Evolutionary conservation across 306 rosid genomes (phyloP), one percentile per base, ranked within the genome.

Genomic region (Trifolium pratense): DNA sequence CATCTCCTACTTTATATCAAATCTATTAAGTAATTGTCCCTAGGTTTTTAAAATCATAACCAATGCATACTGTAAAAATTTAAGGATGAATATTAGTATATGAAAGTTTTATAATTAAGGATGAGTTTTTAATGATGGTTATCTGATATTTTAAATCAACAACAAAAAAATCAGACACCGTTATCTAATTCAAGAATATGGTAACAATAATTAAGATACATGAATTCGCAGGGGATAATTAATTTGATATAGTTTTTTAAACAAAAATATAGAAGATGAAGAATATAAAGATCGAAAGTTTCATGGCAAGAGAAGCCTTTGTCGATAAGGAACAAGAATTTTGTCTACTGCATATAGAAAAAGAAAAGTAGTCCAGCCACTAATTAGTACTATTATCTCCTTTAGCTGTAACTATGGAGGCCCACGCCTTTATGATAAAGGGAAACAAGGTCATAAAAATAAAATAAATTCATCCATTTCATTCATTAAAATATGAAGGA

Each of bases 251-350:
- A 11, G 2, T 17, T 37, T 64, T 2, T 64, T 17, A 10, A 39
- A 10, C 32, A 5, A 2, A 64, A 17, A 64, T 2, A 14, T 65
- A 1, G 21, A 65, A 1, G 7, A 45, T 45, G 15, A 21, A 25
- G 69, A 29, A 29, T 29, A 29, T 4, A 29, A 62, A 31, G 63
- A 63, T 29, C 51, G 39, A 14, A 59, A 71, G 80, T 81, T 77
- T 61, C 67, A 69, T 73, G 75, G 70, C 73, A 64, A 74, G 73
- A 73, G 82, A 80, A 77, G 86, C 84, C 94, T 91, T 91, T 79
- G 92, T 87, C 88, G 74, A 56, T 17, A 88, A 85, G 94, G 90
- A 87, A 88, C 87, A 79, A 76, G 83, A 53, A 84, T 75, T 83
- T 83, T 84, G 84, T 75, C 83, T 5, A 56, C 80, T 77, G 72